Percentiles rank a stretch among this genome's conserved stretches.
Conservation (phyloP, 805 yeast genomes). For the Trichomonascus vanleenenianus region DNA sequence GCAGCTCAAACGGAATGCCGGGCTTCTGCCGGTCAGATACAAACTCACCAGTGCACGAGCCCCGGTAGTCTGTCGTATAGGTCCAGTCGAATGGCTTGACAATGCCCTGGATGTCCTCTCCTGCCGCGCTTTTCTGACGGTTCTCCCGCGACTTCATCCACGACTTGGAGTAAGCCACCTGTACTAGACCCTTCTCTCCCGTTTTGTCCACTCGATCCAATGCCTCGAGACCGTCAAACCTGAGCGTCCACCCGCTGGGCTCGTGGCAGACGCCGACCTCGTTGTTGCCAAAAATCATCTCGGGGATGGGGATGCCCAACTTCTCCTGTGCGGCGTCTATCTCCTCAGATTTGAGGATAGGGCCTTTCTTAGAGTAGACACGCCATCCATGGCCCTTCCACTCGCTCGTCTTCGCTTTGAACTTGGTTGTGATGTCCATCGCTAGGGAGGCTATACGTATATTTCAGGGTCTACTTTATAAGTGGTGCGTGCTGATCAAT, state of each 20-base stretch:
- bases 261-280: conserved; percentile 44
- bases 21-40: conserved; percentile 1
- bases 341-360: conserved; percentile 68
- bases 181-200: conserved; percentile 40
- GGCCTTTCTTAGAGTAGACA: conserved; percentile 60
- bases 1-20: conserved; percentile 60
- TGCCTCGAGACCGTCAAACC: conserved; percentile 75
- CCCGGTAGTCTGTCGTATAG: conserved; percentile 72
- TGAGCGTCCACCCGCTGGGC: conserved; percentile 38
- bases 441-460: too few species aligned
- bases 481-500: too few species aligned
- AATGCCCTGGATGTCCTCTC: conserved; percentile 45
- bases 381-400: conserved; percentile 61
- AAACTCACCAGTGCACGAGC: conserved; percentile 27
- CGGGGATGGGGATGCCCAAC: conserved; percentile 81
- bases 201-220: conserved; percentile 49
- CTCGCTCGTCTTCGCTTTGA: background rate
- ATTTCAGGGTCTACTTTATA: too few species aligned
- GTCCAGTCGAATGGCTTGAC: conserved; percentile 96
- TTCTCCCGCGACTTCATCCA: conserved; percentile 47
- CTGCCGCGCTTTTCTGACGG: conserved; percentile 14
- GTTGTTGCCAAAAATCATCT: conserved; percentile 93
- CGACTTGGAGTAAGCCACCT: conserved; percentile 80
- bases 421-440: background rate
- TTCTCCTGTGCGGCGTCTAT: conserved; percentile 57